These are phyloP conservation scores for Alternaria sp. DNA, from an alignment of 2,329 filamentous ascomycete species.

Conservation along the genomic window DNA sequence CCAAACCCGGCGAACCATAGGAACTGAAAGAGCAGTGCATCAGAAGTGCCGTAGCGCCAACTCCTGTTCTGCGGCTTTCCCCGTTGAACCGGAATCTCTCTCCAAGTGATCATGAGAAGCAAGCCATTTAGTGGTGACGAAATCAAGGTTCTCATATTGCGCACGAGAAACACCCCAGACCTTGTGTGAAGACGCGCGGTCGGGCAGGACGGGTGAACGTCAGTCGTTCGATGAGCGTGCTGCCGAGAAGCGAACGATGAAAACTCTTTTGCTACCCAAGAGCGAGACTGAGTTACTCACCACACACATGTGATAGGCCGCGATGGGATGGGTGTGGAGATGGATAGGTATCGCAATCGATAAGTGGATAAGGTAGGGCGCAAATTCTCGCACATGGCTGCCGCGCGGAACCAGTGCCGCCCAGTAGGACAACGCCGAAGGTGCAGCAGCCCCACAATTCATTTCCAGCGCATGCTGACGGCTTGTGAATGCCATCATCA, in stretches of 20 bases:
- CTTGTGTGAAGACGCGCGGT: constrained; percentile 23
- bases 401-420: constrained; percentile 25
- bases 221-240: constrained; percentile 10
- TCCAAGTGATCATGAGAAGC: neutral
- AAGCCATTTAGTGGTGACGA: constrained; percentile 7
- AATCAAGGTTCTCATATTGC: constrained; percentile 18
- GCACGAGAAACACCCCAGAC: neutral
- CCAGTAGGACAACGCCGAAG: constrained; percentile 26
- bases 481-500: constrained; percentile 25
- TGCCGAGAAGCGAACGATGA: constrained; percentile 21
- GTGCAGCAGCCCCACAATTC: constrained; percentile 39
- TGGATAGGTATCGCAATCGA: constrained; percentile 43
- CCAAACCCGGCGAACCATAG: neutral
- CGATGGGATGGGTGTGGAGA: constrained; percentile 27
- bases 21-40: neutral
- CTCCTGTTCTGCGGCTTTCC: constrained; percentile 14
- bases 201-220: constrained; percentile 4
- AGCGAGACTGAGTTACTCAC: constrained; percentile 7
- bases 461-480: constrained; percentile 39
- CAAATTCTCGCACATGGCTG: constrained; percentile 30
- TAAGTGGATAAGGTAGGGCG: constrained; percentile 42
- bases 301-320: constrained; percentile 21
- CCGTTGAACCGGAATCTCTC: constrained; percentile 5
- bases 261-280: constrained; percentile 28
- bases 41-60: neutral